Evolutionary conservation across 2,329 filamentous ascomycete species (phyloP), one percentile per base, ranked within the genome.

Genomic region (Xylaria sp.): DNA sequence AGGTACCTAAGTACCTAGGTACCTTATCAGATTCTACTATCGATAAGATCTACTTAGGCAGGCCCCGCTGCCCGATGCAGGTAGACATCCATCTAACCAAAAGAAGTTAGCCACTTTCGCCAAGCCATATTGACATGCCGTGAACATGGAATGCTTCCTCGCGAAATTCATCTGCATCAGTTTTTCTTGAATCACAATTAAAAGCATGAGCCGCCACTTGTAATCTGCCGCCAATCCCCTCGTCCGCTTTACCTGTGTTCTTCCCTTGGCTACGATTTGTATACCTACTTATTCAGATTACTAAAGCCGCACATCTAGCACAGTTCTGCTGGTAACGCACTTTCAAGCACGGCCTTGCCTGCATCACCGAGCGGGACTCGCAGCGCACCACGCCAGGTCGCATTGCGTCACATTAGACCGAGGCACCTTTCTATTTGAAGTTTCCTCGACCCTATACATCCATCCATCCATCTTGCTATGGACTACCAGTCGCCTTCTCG

Each of bases 401-500:
- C n/a, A n/a, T n/a, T n/a, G n/a, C n/a, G n/a, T n/a, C n/a, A n/a
- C n/a, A n/a, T n/a, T n/a, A n/a, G n/a, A n/a, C n/a, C n/a, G n/a
- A n/a, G n/a, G n/a, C n/a, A n/a, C n/a, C n/a, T n/a, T n/a, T n/a
- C n/a, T n/a, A n/a, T n/a, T n/a, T n/a, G n/a, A n/a, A n/a, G n/a
- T n/a, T n/a, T n/a, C n/a, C n/a, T n/a, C n/a, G n/a, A n/a, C n/a
- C n/a, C n/a, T 19, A 13, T 19, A 38, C 21, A 8, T 31, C 29
- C 17, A 13, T 37, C 21, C 29, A 41, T 33, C 8, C 15, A 19
- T 38, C 29, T 6, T 19, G 38, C 25, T n/a, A 74, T 74, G 72
- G 70, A 72, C 59, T 71, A 69, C 58, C 66, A 52, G 58, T 75
- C 73, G 58, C 74, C 75, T 60, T 73, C 72, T 51, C 73, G 74